These are phyloP conservation scores for Suillus alpinus DNA, from an alignment of 768 basidiomycete species.

Conservation along the genomic window DNA sequence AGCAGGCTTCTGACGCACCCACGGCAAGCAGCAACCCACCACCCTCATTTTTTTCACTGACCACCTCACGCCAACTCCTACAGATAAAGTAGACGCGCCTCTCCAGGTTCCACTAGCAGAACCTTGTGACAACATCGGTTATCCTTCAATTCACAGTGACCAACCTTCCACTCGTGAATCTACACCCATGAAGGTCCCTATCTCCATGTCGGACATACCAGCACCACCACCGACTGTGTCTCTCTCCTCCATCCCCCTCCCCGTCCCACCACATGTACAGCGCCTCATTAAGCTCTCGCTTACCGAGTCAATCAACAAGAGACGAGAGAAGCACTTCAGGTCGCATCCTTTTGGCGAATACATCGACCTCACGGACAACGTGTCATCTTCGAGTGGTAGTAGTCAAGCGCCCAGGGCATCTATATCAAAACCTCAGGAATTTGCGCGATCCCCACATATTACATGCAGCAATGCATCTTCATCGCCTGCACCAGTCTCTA, in stretches of 20 bases:
- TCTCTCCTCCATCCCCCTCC: constrained; percentile 5
- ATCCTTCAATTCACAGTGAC: neutral
- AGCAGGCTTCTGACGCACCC: neutral
- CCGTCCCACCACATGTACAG: constrained; percentile 23
- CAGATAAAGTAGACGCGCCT: no score
- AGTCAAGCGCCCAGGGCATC: neutral
- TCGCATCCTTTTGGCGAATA: neutral
- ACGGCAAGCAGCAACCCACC: no score
- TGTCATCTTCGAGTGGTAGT: neutral
- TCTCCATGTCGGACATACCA: neutral
- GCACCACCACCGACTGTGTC: constrained; percentile 3
- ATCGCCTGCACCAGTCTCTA: neutral
- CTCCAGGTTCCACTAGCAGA: neutral
- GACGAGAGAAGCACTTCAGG: constrained; percentile 11
- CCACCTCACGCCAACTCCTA: neutral
- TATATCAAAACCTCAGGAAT: neutral
- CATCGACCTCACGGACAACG: neutral
- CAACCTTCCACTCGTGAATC: neutral
- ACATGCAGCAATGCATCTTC: neutral
- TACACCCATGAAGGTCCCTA: neutral
- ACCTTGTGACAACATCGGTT: neutral
- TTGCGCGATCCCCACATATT: neutral
- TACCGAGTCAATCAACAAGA: constrained; percentile 19
- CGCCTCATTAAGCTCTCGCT: constrained; percentile 13
- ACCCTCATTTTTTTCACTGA: neutral